phyloP scores from a whole-genome alignment of 352 stramenopile species.

The Plasmopara viticola region DNA sequence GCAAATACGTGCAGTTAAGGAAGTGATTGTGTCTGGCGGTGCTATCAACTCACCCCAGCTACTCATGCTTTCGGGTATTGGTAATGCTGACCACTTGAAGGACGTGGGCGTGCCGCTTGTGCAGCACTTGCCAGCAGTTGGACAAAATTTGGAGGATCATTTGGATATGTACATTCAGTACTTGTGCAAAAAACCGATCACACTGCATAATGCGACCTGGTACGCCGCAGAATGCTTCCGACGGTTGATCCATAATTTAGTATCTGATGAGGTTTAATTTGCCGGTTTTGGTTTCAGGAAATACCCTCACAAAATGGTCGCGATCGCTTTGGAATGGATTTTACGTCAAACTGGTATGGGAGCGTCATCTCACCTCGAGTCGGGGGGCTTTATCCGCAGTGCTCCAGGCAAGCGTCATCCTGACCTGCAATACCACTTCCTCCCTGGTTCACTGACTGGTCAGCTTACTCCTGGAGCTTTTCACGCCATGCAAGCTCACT shows the following conservation, averaged over 20 bases:
- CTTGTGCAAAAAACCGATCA: constrained; percentile 84
- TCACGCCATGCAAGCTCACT: constrained; percentile 85
- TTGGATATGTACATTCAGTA: constrained; percentile 88
- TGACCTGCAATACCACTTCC: constrained; percentile 87
- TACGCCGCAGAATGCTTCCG: constrained; percentile 2
- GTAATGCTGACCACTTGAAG: constrained; percentile 64
- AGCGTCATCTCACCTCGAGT: constrained; percentile 76
- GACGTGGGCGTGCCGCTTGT: constrained; percentile 69
- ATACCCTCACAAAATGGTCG: constrained; percentile 84
- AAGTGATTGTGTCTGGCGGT: constrained; percentile 83
- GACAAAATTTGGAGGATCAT: constrained; percentile 87
- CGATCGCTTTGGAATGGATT: constrained; percentile 84
- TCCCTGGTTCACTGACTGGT: constrained; percentile 66
- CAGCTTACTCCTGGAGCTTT: constrained; percentile 27
- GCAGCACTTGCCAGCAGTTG: constrained; percentile 70
- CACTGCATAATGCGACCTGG: constrained; percentile 85
- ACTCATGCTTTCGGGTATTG: constrained; percentile 85
- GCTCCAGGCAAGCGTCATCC: constrained; percentile 72
- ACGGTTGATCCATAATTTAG: background rate
- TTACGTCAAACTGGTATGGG: constrained; percentile 60
- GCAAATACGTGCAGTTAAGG: constrained; percentile 64
- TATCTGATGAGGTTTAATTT: background rate
- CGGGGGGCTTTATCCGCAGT: constrained; percentile 66
- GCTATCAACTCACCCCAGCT: constrained; percentile 87
- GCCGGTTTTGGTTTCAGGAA: constrained; percentile 24